Base-by-base conservation (phyloP, 208 protist species). In the Tritrichomonas musculus region DNA sequence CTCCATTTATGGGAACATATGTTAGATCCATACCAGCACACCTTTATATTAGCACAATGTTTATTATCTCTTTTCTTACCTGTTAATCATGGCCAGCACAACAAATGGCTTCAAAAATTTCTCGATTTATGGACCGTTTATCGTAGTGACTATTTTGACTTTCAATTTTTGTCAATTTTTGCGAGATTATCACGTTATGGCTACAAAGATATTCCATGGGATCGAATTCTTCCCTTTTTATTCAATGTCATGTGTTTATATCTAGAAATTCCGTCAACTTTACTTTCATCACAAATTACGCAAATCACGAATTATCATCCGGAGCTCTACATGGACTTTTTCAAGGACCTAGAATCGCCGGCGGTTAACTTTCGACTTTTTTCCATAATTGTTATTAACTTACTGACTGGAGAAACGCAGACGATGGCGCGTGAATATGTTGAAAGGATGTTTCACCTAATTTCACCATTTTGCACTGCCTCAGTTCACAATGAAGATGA, bases 191-290 rank as follows among this genome's bases (percentile, higher is more conserved):
- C 77, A 36, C 77, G 77, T 50, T 49, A 41, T 33, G 77, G 77
- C 36, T 88, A 57, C n/a, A 47, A 88, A 33, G 77, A 88, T 88
- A 57, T 88, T 88, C 77, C 77, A 39, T 88, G 77, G 77, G 41
- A 53, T 11, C 0, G 47, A 57, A 88, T 88, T 44, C 27, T 88
- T 39, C 77, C 77, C n/a, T 88, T 88, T 60, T 33, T 88, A 30
- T 88, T 88, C 47, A 88, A 88, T 50, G n/a, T 88, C 8, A 33
- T 49, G 3, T 22, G 41, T 5, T 44, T 14, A 39, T 49, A 88
- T 50, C 33, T 57, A 27, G 77, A 47, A 53, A 53, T 88, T 57
- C 77, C 77, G 30, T 57, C 77, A 33, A 36, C 77, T 8, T 17
- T 88, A 20, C 36, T 88, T 8, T 14, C 33, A 39, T 3, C 77